These are phyloP conservation scores for Xerocomus minutiporus DNA, from an alignment of 1,284 basidiomycete genomes.

Conservation along the genomic window DNA sequence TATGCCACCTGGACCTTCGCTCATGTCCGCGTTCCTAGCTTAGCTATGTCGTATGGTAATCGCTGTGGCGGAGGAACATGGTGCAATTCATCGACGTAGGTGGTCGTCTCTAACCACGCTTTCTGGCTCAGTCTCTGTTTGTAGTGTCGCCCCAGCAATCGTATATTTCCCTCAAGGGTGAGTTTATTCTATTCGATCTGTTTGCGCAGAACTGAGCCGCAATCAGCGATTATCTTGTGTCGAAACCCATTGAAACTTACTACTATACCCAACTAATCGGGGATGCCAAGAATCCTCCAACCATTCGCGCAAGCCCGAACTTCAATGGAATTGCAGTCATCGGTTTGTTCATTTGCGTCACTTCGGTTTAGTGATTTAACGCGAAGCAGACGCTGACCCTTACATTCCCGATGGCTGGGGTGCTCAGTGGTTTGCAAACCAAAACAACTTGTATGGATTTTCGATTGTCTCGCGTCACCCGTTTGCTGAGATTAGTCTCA, in stretches of 20 bases:
- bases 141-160: conserved; percentile 29
- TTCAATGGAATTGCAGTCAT: conserved; percentile 53
- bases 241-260: conserved; percentile 44
- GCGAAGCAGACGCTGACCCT: conserved; percentile 40
- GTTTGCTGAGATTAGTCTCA: conserved; percentile 1
- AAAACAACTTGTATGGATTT: conserved; percentile 45
- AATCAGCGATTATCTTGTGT: conserved; percentile 43
- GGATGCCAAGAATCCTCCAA: conserved; percentile 46
- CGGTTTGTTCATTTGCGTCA: conserved; percentile 30
- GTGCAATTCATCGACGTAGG: conserved; percentile 24
- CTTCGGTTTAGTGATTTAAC: conserved; percentile 6
- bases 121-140: not conserved
- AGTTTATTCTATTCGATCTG: not conserved
- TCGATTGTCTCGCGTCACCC: not conserved
- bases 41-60: conserved; percentile 24
- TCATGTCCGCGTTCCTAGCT: conserved; percentile 15
- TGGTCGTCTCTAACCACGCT: not conserved
- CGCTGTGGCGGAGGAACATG: conserved; percentile 17
- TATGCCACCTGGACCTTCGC: not conserved
- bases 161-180: conserved; percentile 30
- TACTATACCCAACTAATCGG: conserved; percentile 51
- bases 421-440: conserved; percentile 44
- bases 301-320: conserved; percentile 40
- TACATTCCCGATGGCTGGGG: conserved; percentile 37
- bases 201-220: conserved; percentile 1